Conservation (phyloP, 805 yeast genomes). For the Peterozyma xylosa region DNA sequence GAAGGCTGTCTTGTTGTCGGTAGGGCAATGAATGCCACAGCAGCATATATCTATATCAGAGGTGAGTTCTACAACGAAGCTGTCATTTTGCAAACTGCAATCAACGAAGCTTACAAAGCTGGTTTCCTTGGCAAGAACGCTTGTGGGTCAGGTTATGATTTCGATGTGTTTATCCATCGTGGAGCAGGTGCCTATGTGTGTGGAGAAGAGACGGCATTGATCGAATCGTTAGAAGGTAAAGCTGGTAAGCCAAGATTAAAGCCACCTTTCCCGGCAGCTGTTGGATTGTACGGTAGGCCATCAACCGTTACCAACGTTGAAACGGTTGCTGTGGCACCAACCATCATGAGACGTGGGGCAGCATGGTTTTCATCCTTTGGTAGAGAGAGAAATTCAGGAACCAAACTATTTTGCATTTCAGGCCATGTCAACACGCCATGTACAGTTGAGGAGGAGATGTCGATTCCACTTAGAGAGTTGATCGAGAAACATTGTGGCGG, state of each 20-base stretch:
- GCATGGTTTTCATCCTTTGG: slow-evolving; percentile 83
- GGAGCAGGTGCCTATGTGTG: slow-evolving; percentile 93
- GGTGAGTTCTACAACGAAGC: slow-evolving; percentile 89
- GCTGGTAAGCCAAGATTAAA: slow-evolving; percentile 91
- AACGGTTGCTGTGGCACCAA: slow-evolving; percentile 86
- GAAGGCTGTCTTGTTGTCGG: slow-evolving; percentile 92
- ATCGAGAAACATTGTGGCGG: slow-evolving; percentile 90
- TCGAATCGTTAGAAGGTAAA: slow-evolving; percentile 85
- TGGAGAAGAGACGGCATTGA: slow-evolving; percentile 88
- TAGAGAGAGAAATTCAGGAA: slow-evolving; percentile 77
- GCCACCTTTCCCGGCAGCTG: slow-evolving; percentile 95
- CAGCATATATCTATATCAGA: slow-evolving; percentile 85
- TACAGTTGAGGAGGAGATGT: slow-evolving; percentile 92
- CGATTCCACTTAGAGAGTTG: slow-evolving; percentile 75
- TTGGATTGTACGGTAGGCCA: slow-evolving; percentile 86
- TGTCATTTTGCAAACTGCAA: slow-evolving; percentile 65
- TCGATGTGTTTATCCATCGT: slow-evolving; percentile 79
- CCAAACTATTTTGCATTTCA: slow-evolving; percentile 78
- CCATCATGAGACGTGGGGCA: slow-evolving; percentile 83
- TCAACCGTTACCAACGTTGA: slow-evolving; percentile 88
- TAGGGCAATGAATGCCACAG: slow-evolving; percentile 88
- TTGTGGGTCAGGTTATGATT: slow-evolving; percentile 80
- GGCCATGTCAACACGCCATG: slow-evolving; percentile 92
- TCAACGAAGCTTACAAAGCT: slow-evolving; percentile 78
- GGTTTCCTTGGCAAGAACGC: slow-evolving; percentile 80